Conservation (phyloP, 2,329 filamentous ascomycete species). For the Botrytis paeoniae region DNA sequence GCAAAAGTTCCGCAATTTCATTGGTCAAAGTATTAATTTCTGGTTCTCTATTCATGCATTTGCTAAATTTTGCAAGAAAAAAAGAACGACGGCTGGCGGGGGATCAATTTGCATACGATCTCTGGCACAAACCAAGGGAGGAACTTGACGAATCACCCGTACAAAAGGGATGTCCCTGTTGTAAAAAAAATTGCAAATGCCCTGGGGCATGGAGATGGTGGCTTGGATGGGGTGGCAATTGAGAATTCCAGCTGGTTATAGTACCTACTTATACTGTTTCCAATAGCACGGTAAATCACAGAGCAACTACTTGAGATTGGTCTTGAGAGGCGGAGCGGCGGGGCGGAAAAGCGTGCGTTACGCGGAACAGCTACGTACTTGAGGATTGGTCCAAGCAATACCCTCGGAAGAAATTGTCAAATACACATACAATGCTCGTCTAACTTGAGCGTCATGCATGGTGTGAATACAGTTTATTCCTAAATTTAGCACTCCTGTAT, state of each 20-base stretch:
- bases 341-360: background rate
- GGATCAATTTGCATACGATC: slow-evolving; percentile 13
- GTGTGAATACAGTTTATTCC: background rate
- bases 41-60: background rate
- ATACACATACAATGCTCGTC: background rate
- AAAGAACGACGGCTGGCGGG: background rate
- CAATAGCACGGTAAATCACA: background rate
- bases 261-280: background rate
- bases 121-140: slow-evolving; percentile 12
- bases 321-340: background rate
- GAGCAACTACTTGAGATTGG: background rate
- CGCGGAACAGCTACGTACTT: background rate
- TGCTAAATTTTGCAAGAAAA: slow-evolving; percentile 1
- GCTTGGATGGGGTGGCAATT: background rate
- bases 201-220: background rate
- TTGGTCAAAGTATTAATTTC: slow-evolving; percentile 8
- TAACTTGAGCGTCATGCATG: background rate
- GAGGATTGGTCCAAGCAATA: background rate
- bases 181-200: background rate
- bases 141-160: slow-evolving; percentile 4
- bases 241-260: background rate
- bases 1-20: background rate
- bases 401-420: background rate
- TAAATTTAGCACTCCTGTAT: background rate
- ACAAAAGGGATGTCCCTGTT: background rate